phyloP scores from a whole-genome alignment of 768 basidiomycete species.

The Kwoniella mangroviensis region DNA sequence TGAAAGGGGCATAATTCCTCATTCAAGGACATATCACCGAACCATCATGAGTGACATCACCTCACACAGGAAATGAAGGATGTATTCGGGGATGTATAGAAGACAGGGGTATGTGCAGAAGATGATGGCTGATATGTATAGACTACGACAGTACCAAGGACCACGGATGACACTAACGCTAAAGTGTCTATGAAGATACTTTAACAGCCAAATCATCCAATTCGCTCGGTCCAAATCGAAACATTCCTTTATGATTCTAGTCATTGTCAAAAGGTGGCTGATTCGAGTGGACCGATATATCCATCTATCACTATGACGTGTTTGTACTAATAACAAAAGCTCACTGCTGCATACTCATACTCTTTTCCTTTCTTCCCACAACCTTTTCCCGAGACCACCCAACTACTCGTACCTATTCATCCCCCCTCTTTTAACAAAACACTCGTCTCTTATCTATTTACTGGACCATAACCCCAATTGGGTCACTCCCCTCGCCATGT shows the following conservation, averaged over 20 bases:
- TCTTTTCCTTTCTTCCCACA: no score
- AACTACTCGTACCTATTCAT: no score
- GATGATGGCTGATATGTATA: background rate
- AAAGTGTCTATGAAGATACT: slow-evolving; percentile 1
- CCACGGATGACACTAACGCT: background rate
- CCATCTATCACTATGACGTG: no score
- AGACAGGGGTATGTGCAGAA: no score
- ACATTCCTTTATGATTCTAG: background rate
- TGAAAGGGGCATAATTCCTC: slow-evolving; percentile 35
- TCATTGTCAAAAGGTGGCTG: slow-evolving; percentile 9
- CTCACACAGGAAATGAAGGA: no score
- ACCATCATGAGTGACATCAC: no score
- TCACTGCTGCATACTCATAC: no score
- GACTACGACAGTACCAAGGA: background rate
- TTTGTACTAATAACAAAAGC: background rate
- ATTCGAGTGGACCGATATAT: background rate
- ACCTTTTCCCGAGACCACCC: no score
- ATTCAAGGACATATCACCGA: no score
- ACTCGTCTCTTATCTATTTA: background rate
- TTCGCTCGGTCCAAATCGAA: slow-evolving; percentile 11
- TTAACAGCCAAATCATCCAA: background rate
- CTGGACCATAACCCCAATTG: background rate
- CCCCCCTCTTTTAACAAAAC: no score
- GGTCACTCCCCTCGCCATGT: slow-evolving; percentile 6
- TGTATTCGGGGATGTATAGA: no score